Evolutionary conservation across 73 alveolate genomes (phyloP), one percentile per base, ranked within the genome.

Genomic region (Paramecium octaurelia): DNA sequence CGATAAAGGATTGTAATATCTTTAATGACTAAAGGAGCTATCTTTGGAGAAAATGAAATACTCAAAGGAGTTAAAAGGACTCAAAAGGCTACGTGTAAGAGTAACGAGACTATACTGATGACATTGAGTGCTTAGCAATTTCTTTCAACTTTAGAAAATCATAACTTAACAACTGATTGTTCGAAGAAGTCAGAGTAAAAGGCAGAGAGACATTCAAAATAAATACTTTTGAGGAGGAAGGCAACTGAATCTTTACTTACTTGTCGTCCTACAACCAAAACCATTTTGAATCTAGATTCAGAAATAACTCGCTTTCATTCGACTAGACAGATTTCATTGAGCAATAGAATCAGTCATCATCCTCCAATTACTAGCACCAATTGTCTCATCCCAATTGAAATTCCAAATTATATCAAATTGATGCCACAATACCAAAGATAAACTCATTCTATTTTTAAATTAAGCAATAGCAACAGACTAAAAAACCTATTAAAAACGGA

Each of bases 1-100:
- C 23, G 59, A 40, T 36, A 75, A 21, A 35, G 59, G 36, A 75
- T 75, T 31, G 88, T 75, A 6, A 34, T 75, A 36, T 75, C 88
- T 21, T 40, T 75, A 36, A 21, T 75, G 60, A 75, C 88, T 12
- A 21, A 75, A 75, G 59, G 88, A 21, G 58, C 64, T 14, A 44
- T 75, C 1, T 75, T 75, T 36, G 88, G 88, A 75, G 88, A 75
- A 40, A 21, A 75, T 31, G 88, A 75, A 75, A 75, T 75, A 0
- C 48, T 75, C 4, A 36, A 75, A 31, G 48, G 48, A 4, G 18
- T 24, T 2, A 21, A 75, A 21, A 29, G 88, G 10, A n/a, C 35
- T 31, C n/a, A 34, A 21, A 75, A 44, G 48, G 88, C 88, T 2
- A 36, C 59, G 3, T 34, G 59, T 5, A 75, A 75, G n/a, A 31